These are phyloP conservation scores for Neofusicoccum sp. DNA, from an alignment of 2,329 filamentous ascomycete species.

Conservation along the genomic window DNA sequence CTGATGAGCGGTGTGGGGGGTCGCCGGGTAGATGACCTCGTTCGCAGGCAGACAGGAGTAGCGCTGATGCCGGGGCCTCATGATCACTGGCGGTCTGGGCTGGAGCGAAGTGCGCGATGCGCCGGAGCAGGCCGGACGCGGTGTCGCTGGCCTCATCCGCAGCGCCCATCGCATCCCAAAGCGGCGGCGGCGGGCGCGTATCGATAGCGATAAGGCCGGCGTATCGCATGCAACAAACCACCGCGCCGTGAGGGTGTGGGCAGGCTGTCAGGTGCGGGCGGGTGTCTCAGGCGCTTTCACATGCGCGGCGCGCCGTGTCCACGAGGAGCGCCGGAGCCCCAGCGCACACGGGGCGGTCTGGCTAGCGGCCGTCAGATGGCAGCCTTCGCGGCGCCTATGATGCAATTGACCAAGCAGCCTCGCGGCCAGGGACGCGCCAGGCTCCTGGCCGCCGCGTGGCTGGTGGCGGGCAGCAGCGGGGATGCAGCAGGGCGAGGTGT, in stretches of 20 bases:
- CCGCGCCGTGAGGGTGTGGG: slow-evolving; percentile 4
- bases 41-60: neutral
- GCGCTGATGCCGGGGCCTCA: neutral
- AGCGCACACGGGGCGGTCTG: slow-evolving; percentile 9
- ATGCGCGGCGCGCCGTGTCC: slow-evolving; percentile 7
- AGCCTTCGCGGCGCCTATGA: slow-evolving; percentile 10
- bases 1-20: slow-evolving; percentile 16
- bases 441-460: slow-evolving; percentile 6
- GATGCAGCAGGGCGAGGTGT: slow-evolving; percentile 4
- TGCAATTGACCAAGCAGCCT: slow-evolving; percentile 15
- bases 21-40: slow-evolving; percentile 7
- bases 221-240: neutral
- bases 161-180: neutral
- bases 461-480: slow-evolving; percentile 1
- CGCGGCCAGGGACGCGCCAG: slow-evolving; percentile 6
- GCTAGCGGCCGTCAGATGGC: slow-evolving; percentile 16
- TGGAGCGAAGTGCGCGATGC: neutral
- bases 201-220: slow-evolving; percentile 14
- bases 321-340: slow-evolving; percentile 12
- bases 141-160: slow-evolving; percentile 2
- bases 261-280: slow-evolving; percentile 13
- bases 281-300: slow-evolving; percentile 17
- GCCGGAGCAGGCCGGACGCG: neutral
- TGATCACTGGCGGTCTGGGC: neutral
- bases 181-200: neutral